Evolutionary conservation across 2,329 filamentous ascomycete species (phyloP).

Genomic region (Colletotrichum sp.): DNA sequence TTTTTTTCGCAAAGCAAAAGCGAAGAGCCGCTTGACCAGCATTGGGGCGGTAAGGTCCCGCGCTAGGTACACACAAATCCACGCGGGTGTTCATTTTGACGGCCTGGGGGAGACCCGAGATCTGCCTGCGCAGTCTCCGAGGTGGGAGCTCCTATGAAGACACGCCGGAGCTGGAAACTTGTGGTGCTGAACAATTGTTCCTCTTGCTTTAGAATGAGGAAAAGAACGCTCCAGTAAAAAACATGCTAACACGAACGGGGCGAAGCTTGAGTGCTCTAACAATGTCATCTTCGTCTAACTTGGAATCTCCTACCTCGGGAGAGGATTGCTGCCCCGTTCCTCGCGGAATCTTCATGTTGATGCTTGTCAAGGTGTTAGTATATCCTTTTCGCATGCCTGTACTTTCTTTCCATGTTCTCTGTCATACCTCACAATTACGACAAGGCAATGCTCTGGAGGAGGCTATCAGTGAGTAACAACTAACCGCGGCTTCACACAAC

Average conservation of each 20-base stretch:
- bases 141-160: background rate
- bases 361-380: background rate
- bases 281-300: background rate
- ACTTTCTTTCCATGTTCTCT: background rate
- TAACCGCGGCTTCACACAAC: background rate
- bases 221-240: background rate
- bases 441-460: accelerated
- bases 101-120: background rate
- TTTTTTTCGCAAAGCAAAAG: background rate
- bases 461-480: accelerated
- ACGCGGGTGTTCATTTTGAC: background rate
- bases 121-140: background rate
- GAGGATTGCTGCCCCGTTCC: background rate
- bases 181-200: background rate
- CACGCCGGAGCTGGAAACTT: background rate
- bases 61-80: background rate
- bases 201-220: background rate
- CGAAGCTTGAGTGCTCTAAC: background rate
- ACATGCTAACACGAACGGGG: too few species aligned
- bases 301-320: background rate
- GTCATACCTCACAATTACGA: background rate
- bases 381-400: background rate
- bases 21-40: background rate
- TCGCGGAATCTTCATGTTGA: background rate
- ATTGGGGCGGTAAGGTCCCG: background rate